Conservation (phyloP, 768 basidiomycete genomes). For the Phallus indusiatus region DNA sequence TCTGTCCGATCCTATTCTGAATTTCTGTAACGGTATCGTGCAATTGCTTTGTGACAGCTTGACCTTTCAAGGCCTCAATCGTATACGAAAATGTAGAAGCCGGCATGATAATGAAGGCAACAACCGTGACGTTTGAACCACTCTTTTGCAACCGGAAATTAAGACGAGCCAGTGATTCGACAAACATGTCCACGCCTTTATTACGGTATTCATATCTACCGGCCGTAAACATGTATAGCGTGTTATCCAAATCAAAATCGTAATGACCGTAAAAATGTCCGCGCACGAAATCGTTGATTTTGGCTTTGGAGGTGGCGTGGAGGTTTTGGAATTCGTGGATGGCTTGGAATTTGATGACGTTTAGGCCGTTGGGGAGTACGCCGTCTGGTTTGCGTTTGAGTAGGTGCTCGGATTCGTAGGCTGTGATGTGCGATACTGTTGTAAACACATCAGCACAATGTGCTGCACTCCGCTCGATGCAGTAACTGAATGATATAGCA, state of each 20-base stretch:
- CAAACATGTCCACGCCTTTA: conserved; percentile 99
- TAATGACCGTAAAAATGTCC: conserved; percentile 98
- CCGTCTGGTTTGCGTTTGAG: conserved; percentile 97
- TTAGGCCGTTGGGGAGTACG: conserved; percentile 93
- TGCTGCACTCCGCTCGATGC: conserved; percentile 89
- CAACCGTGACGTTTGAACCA: conserved; percentile 72
- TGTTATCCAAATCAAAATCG: conserved; percentile 92
- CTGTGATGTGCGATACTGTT: conserved; percentile 96
- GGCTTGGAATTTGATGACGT: conserved; percentile 97
- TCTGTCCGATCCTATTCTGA: conserved; percentile 83
- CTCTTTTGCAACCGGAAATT: conserved; percentile 53
- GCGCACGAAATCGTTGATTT: conserved; percentile 95
- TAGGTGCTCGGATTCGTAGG: conserved; percentile 92
- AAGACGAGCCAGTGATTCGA: conserved; percentile 87
- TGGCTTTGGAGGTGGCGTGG: conserved; percentile 87
- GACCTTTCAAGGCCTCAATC: conserved; percentile 92
- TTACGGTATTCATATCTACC: conserved; percentile 98
- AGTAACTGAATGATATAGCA: conserved; percentile 53
- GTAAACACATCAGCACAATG: conserved; percentile 99
- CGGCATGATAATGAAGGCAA: conserved; percentile 99
- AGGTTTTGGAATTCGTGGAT: conserved; percentile 99
- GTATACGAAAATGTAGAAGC: conserved; percentile 95
- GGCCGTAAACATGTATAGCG: conserved; percentile 95
- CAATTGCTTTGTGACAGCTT: conserved; percentile 95
- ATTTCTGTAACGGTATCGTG: conserved; percentile 94